These are phyloP conservation scores for Trametes pubescens DNA, from an alignment of 1,284 basidiomycete species.

Conservation along the genomic window DNA sequence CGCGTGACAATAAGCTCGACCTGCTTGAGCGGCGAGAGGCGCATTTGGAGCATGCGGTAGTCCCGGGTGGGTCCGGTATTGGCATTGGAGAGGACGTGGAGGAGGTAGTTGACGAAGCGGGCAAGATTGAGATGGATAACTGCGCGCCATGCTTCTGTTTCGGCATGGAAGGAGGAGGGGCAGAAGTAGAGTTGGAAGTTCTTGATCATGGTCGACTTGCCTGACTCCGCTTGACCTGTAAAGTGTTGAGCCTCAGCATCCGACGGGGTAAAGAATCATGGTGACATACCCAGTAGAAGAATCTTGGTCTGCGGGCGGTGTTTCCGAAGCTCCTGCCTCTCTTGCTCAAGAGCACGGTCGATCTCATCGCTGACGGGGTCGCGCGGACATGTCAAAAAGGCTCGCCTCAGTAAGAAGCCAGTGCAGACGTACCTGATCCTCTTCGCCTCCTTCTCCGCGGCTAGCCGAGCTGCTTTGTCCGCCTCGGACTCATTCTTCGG, in stretches of 20 bases:
- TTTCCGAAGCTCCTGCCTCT: conserved; percentile 49
- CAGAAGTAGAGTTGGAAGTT: conserved; percentile 70
- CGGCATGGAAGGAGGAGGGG: conserved; percentile 63
- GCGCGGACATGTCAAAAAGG: conserved; percentile 37
- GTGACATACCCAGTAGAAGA: conserved; percentile 58
- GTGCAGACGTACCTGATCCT: conserved; percentile 26
- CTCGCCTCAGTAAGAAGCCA: conserved; percentile 2
- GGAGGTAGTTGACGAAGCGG: conserved; percentile 64
- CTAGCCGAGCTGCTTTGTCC: conserved; percentile 44
- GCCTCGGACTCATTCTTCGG: conserved; percentile 28
- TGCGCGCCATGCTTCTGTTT: conserved; percentile 65
- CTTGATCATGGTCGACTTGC: conserved; percentile 72
- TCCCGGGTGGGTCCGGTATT: conserved; percentile 34
- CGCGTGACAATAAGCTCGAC: conserved; percentile 59
- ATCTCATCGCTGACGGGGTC: conserved; percentile 57
- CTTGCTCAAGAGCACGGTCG: conserved; percentile 56
- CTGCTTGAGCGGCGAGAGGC: conserved; percentile 61
- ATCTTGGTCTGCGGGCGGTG: conserved; percentile 54
- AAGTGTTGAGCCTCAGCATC: too few species aligned
- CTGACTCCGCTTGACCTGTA: conserved; percentile 73
- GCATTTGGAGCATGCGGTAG: conserved; percentile 56
- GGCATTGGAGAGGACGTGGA: conserved; percentile 49
- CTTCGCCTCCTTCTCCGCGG: conserved; percentile 54
- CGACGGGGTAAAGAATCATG: not conserved
- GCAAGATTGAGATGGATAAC: conserved; percentile 72